phyloP scores from a whole-genome alignment of 2,329 filamentous ascomycete genomes.

The Dendryphion nanum region DNA sequence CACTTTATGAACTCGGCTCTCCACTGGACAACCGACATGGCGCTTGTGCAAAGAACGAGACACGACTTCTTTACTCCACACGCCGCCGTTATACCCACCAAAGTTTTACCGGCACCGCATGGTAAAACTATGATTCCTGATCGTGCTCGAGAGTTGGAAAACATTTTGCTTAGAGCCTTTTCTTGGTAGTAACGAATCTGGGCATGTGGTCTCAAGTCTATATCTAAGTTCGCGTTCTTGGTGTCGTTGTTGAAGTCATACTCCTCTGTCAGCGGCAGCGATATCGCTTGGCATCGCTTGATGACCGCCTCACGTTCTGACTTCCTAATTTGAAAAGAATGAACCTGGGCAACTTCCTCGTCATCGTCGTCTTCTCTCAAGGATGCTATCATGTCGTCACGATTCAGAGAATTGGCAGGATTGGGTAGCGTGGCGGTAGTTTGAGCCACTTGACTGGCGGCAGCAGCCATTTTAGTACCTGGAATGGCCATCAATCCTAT shows the following conservation, averaged over 20 bases:
- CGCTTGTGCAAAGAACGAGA: slow-evolving; percentile 92
- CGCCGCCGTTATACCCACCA: slow-evolving; percentile 96
- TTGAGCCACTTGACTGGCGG: slow-evolving; percentile 66
- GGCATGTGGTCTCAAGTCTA: slow-evolving; percentile 84
- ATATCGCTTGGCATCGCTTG: slow-evolving; percentile 83
- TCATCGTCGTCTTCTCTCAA: slow-evolving; percentile 72
- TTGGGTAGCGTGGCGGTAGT: slow-evolving; percentile 7
- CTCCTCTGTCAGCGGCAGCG: slow-evolving; percentile 87
- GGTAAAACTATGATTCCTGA: slow-evolving; percentile 96
- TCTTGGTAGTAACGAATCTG: slow-evolving; percentile 95
- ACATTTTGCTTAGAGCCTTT: slow-evolving; percentile 98
- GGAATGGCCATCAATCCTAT: slow-evolving; percentile 88
- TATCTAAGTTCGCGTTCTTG: slow-evolving; percentile 85
- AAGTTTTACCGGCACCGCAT: slow-evolving; percentile 93
- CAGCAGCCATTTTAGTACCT: slow-evolving; percentile 89
- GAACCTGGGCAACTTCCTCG: slow-evolving; percentile 81
- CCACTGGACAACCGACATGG: slow-evolving; percentile 98
- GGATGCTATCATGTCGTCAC: slow-evolving; percentile 65
- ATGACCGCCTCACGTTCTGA: slow-evolving; percentile 82
- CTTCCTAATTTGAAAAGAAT: slow-evolving; percentile 88
- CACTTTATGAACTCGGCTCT: slow-evolving; percentile 94
- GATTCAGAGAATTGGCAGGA: slow-evolving; percentile 27
- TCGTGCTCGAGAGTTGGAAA: slow-evolving; percentile 94
- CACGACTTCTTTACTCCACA: slow-evolving; percentile 97
- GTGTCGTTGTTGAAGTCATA: slow-evolving; percentile 96